Evolutionary conservation across 495 filamentous ascomycete species (phyloP).

Genomic region (Darksidea phi): DNA sequence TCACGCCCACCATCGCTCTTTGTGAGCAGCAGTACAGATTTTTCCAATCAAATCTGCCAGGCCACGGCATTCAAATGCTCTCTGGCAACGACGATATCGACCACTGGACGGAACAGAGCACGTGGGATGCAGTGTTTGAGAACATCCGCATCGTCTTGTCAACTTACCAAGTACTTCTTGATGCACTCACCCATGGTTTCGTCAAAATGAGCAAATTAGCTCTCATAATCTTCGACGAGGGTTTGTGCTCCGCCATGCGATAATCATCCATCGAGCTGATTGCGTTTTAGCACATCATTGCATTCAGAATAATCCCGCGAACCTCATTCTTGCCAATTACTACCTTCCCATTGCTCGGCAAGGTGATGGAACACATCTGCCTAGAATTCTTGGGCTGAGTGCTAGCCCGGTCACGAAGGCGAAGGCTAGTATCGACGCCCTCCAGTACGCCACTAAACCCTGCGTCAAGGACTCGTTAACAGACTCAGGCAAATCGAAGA

Average conservation of each 20-base stretch:
- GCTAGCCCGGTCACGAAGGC: constrained; percentile 75
- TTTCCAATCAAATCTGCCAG: constrained; percentile 60
- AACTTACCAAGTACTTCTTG: constrained; percentile 72
- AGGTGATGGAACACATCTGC: constrained; percentile 48
- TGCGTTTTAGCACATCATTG: constrained; percentile 66
- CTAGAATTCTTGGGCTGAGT: constrained; percentile 77
- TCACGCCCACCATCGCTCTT: constrained; percentile 74
- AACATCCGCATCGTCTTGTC: constrained; percentile 73
- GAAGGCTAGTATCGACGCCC: constrained; percentile 43
- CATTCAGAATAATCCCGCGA: constrained; percentile 61
- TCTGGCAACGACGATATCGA: constrained; percentile 69
- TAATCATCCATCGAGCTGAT: constrained; percentile 24
- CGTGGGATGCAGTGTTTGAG: constrained; percentile 71
- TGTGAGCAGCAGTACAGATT: constrained; percentile 70
- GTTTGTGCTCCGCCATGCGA: constrained; percentile 47
- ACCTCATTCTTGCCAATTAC: constrained; percentile 73
- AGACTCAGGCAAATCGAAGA: constrained; percentile 62
- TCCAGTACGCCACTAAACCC: constrained; percentile 44
- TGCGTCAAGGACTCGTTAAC: constrained; percentile 6
- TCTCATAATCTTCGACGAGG: constrained; percentile 88
- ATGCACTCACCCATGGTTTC: constrained; percentile 80
- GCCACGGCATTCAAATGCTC: constrained; percentile 62
- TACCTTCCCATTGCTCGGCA: constrained; percentile 56
- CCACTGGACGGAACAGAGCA: constrained; percentile 66
- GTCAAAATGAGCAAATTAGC: constrained; percentile 64